Evolutionary conservation across 176 grass and related monocot genomes (phyloP), one percentile per base, ranked within the genome.

Genomic region (Secale cereale): DNA sequence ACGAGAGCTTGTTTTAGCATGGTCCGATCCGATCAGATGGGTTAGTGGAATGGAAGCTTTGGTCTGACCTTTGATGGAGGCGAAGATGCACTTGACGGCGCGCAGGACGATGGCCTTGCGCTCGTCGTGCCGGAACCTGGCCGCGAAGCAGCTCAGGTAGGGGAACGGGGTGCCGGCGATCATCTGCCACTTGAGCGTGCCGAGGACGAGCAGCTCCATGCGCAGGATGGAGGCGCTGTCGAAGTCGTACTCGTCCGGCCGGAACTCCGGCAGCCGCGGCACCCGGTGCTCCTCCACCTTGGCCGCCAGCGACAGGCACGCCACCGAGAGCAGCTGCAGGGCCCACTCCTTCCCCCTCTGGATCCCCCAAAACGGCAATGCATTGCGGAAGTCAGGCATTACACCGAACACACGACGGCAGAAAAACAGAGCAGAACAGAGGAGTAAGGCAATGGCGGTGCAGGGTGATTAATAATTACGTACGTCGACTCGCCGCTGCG

Each of bases 131-230:
- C 70, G 72, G 32, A 96, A 84, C 61, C 78, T 79, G 56, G 90
- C 89, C 1, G 81, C 90, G 45, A 94, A 92, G 87, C 87, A 92
- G 70, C 90, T 63, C 26, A 99, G 78, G 86, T 86, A 99, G 8
- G 88, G n/a, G 91, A 99, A 99, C 10, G 97, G 97, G 9, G 90
- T 96, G 60, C 28, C 91, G n/a, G 78, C 75, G 81, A 45, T 78
- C 94, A 96, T 94, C 82, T 50, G 86, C 97, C 97, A 99, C 13
- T 87, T 78, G 81, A 99, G 90, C 26, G 90, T 85, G 69, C 29
- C 12, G 29, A 99, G 60, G 32, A 99, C 86, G 77, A 91, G 80
- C 68, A 99, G 94, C 94, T 99, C 97, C 97, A 99, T 96, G 76
- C 93, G 89, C 35, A 56, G 70, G 59, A 99, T 85, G 27, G 90